Evolutionary conservation across 2,329 filamentous ascomycete species (phyloP).

Genomic region (Aspergillus pseudoglaucus): DNA sequence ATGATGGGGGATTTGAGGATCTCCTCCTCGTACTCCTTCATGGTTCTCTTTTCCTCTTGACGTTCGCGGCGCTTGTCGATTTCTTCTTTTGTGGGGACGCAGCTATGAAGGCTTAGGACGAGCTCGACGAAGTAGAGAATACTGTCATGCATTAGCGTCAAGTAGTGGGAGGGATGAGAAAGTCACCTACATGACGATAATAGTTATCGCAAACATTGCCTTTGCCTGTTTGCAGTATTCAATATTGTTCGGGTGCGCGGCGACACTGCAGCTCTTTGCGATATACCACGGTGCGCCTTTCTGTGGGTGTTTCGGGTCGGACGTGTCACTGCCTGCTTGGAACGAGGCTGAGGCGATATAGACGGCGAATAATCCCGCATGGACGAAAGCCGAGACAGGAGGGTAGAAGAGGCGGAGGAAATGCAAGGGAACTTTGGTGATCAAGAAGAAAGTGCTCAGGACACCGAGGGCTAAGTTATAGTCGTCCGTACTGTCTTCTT

Average conservation of each 20-base stretch:
- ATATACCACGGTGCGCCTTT: conserved; percentile 58
- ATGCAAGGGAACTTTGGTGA: conserved; percentile 53
- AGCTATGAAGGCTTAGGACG: conserved; percentile 42
- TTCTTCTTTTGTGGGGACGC: conserved; percentile 38
- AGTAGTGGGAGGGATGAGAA: neutral
- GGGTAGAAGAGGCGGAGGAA: conserved; percentile 53
- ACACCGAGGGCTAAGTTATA: conserved; percentile 58
- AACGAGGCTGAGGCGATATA: conserved; percentile 51
- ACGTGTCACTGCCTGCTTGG: conserved; percentile 54
- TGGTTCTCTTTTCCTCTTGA: conserved; percentile 30
- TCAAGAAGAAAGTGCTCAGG: conserved; percentile 54
- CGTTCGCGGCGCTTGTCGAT: conserved; percentile 26
- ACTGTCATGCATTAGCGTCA: conserved; percentile 24
- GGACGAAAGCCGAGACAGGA: conserved; percentile 47
- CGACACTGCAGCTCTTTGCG: conserved; percentile 53
- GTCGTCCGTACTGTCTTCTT: conserved; percentile 46
- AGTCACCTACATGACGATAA: conserved; percentile 50
- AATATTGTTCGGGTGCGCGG: conserved; percentile 39
- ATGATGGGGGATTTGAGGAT: conserved; percentile 34
- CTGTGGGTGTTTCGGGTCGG: conserved; percentile 49
- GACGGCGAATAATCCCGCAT: conserved; percentile 45
- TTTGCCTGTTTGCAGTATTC: conserved; percentile 57
- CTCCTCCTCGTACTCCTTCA: conserved; percentile 37
- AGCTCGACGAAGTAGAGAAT: conserved; percentile 46
- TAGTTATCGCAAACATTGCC: conserved; percentile 49